These are phyloP conservation scores for Debaryomyces sp. DNA, from an alignment of 1,139 yeast species.

Conservation along the genomic window DNA sequence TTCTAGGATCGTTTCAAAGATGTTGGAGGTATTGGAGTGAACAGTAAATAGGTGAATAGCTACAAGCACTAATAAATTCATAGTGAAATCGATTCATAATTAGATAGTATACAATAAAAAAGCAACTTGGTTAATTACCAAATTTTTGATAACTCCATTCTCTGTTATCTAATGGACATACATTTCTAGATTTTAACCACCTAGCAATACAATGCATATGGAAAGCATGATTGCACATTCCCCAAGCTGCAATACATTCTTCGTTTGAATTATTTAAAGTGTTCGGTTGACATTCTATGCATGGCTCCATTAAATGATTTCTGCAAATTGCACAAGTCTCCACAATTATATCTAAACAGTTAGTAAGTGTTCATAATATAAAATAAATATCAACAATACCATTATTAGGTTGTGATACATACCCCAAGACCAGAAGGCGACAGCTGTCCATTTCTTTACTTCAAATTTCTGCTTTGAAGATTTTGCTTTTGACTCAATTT, in stretches of 20 bases:
- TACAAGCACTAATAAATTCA: background rate
- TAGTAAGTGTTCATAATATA: conserved; percentile 20
- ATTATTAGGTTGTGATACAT: conserved; percentile 25
- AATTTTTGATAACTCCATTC: conserved; percentile 91
- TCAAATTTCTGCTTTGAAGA: conserved; percentile 43
- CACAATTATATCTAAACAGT: conserved; percentile 67
- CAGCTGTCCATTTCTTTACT: conserved; percentile 88
- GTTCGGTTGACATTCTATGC: conserved; percentile 95
- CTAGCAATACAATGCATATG: conserved; percentile 94
- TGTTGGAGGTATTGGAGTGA: conserved; percentile 27
- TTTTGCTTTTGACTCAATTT: conserved; percentile 10
- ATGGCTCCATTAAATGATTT: conserved; percentile 97
- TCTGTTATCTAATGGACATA: conserved; percentile 94
- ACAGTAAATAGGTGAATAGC: conserved; percentile 3
- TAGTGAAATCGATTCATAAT: conserved; percentile 3
- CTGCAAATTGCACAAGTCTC: conserved; percentile 99
- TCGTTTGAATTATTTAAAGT: conserved; percentile 66
- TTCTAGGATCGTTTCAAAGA: conserved; percentile 41
- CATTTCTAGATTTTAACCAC: conserved; percentile 97
- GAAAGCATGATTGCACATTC: conserved; percentile 91
- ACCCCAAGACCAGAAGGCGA: conserved; percentile 99
- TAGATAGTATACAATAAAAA: conserved; percentile 5
- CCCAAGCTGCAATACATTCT: conserved; percentile 97
- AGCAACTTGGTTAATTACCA: conserved; percentile 41
- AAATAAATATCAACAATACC: background rate